Evolutionary conservation across 768 basidiomycete genomes (phyloP).

Genomic region (Lentinula guzmanii): DNA sequence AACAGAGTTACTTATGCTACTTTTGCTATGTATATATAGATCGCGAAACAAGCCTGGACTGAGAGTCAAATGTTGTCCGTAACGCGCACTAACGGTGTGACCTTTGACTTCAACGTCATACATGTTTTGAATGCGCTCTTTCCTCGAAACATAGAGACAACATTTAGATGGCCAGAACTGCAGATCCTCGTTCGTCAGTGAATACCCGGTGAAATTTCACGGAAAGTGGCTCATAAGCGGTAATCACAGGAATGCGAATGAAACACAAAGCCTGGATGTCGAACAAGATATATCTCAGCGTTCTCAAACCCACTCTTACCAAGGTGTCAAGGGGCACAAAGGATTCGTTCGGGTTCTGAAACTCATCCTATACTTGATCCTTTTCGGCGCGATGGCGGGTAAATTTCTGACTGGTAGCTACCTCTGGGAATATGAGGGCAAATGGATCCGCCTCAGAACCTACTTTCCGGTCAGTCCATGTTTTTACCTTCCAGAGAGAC

Average conservation of each 20-base stretch:
- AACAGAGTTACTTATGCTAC: neutral
- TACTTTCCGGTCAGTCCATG: slow-evolving; percentile 52
- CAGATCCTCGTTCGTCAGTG: neutral
- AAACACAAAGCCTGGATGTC: neutral
- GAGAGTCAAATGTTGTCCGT: too few species aligned
- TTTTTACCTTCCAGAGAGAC: neutral
- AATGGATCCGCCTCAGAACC: slow-evolving; percentile 53
- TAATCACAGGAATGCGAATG: neutral
- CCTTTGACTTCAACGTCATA: neutral
- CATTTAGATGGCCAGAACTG: neutral
- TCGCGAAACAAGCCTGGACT: neutral
- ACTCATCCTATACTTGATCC: slow-evolving; percentile 51
- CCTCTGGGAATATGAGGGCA: slow-evolving; percentile 75
- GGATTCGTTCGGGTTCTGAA: slow-evolving; percentile 62
- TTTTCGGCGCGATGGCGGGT: slow-evolving; percentile 56
- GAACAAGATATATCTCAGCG: neutral
- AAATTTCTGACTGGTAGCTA: slow-evolving; percentile 87
- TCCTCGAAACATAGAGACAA: too few species aligned
- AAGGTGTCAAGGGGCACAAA: slow-evolving; percentile 13
- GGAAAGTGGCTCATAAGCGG: neutral
- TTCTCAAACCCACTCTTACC: too few species aligned
- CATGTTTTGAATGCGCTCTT: neutral
- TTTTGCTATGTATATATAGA: neutral
- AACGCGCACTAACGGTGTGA: neutral
- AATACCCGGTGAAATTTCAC: neutral